Evolutionary conservation across 1,139 yeast species (phyloP), one percentile per base, ranked within the genome.

Genomic region (Debaryomyces udenii): DNA sequence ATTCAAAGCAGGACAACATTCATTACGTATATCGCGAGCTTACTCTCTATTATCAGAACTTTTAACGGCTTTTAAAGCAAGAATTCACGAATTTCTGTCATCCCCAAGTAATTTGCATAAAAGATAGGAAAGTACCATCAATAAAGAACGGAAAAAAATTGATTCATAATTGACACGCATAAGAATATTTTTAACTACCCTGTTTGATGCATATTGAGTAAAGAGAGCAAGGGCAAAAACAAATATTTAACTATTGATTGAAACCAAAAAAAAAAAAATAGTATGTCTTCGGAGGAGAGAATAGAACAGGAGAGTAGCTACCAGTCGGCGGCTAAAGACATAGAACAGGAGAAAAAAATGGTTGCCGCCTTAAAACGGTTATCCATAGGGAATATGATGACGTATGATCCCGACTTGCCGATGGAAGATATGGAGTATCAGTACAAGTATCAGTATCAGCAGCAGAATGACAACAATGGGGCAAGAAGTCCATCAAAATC

Each of bases 321-420:
- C 50, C 73, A 65, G 51, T 61, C 69, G 33, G 79, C 79, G 9
- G 78, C 74, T 30, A 70, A 68, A 50, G 76, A 70, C 43, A 66
- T 74, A 38, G 81, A 78, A 53, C 79, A 74, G 52, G 83, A 79
- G 53, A 75, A 78, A 60, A 74, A 75, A 58, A 74, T 76, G 67
- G 83, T 79, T 50, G 77, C 80, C 27, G 81, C 82, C 10, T 64
- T 79, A 46, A 79, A 79, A 55, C 64, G 84, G 42, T 61, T 78
- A 17, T 75, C 81, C 6, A 76, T 79, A 11, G 83, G 83, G 10
- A 70, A 76, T 53, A 66, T 79, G 68, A 66, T 79, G 68, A 70
- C 66, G 47, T 76, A 70, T 47, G 83, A 79, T 49, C 83, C 83
- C 2, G 84, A 79, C 52, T 60, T 78, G 31, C 83, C 83, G 6